Evolutionary conservation across 495 filamentous ascomycete species (phyloP).

Genomic region (Xylaria scruposa): DNA sequence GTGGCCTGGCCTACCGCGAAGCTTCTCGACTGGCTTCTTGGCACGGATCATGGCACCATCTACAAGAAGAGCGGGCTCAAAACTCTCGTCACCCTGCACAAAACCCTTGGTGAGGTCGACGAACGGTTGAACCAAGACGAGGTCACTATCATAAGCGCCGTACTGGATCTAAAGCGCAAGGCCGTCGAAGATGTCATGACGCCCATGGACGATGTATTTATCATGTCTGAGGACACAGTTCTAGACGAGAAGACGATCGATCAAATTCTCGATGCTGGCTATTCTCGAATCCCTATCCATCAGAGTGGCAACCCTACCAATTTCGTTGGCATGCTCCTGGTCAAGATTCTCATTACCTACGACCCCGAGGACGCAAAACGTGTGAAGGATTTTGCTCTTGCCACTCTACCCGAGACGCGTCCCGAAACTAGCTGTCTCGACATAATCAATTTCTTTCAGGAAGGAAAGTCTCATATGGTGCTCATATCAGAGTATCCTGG

Average conservation of each 20-base stretch:
- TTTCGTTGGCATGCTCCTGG: constrained; percentile 95
- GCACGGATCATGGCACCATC: constrained; percentile 90
- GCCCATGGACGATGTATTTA: constrained; percentile 95
- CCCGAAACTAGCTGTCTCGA: constrained; percentile 96
- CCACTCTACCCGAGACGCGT: constrained; percentile 91
- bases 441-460: constrained; percentile 99
- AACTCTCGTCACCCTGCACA: constrained; percentile 86
- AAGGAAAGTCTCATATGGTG: constrained; percentile 99
- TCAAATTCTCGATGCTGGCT: constrained; percentile 86
- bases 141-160: constrained; percentile 97
- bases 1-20: constrained; percentile 91
- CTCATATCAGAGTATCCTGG: constrained; percentile 90
- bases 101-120: constrained; percentile 81
- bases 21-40: constrained; percentile 84
- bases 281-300: constrained; percentile 94
- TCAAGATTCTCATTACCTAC: constrained; percentile 98
- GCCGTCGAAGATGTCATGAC: constrained; percentile 96
- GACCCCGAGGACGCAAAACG: constrained; percentile 89
- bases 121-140: constrained; percentile 96
- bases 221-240: constrained; percentile 89
- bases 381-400: constrained; percentile 88
- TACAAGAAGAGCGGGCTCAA: constrained; percentile 93
- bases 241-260: constrained; percentile 94
- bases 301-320: constrained; percentile 81
- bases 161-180: constrained; percentile 95